phyloP scores from a whole-genome alignment of 202 grass and related monocot genomes.

The Zoysia matrella region DNA sequence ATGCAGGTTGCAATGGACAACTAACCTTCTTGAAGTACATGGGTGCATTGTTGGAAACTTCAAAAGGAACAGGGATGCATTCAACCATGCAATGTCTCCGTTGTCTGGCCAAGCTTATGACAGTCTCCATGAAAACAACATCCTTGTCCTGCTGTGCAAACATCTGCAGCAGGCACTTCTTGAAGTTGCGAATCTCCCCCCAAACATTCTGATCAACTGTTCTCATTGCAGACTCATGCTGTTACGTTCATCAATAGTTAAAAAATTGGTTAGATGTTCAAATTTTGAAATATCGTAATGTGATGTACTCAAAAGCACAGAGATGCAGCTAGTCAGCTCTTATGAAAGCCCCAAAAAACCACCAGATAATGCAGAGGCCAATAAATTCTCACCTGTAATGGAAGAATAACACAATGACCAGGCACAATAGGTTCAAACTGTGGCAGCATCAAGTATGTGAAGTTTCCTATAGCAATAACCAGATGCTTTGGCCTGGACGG shows the following conservation, averaged over 20 bases:
- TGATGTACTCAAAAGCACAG: slow-evolving; percentile 6
- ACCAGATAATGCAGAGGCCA: neutral
- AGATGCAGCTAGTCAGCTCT: slow-evolving; percentile 1
- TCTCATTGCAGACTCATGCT: slow-evolving; percentile 88
- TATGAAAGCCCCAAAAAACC: slow-evolving; percentile 19
- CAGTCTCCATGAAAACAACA: slow-evolving; percentile 87
- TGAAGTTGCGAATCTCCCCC: slow-evolving; percentile 97
- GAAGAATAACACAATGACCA: slow-evolving; percentile 90
- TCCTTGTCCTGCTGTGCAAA: slow-evolving; percentile 82
- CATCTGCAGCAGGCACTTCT: slow-evolving; percentile 92
- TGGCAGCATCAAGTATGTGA: slow-evolving; percentile 91
- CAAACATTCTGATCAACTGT: slow-evolving; percentile 81
- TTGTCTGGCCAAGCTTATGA: slow-evolving; percentile 70
- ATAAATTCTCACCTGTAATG: slow-evolving; percentile 77
- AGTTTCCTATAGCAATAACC: slow-evolving; percentile 90
- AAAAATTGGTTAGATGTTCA: slow-evolving; percentile 9
- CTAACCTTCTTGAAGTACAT: slow-evolving; percentile 98
- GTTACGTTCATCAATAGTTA: slow-evolving; percentile 11
- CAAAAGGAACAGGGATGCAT: slow-evolving; percentile 76
- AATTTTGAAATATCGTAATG: slow-evolving; percentile 14
- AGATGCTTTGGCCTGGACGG: slow-evolving; percentile 96
- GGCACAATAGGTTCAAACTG: slow-evolving; percentile 75
- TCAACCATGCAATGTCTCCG: slow-evolving; percentile 85
- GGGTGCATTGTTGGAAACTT: slow-evolving; percentile 75
- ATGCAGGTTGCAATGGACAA: slow-evolving; percentile 4